These are phyloP conservation scores for Chlamydomonas sp. DNA, from an alignment of 139 green algal genomes.

Conservation along the genomic window DNA sequence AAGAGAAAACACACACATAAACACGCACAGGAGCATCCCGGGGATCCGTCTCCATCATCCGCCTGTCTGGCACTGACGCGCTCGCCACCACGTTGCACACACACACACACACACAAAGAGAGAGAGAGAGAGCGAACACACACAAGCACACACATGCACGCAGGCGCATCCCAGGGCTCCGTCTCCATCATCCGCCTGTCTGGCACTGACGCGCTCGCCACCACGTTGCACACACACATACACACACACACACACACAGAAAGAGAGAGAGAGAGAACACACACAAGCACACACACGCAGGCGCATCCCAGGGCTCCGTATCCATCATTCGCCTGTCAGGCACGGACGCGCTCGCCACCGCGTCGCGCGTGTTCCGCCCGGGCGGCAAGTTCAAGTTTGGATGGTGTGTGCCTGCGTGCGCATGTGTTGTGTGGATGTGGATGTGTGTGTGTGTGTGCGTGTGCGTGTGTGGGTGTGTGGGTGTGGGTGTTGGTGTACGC, in stretches of 20 bases:
- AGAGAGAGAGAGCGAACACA: background rate
- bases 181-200: background rate
- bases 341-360: conserved; percentile 42
- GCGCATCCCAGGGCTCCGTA: conserved; percentile 57
- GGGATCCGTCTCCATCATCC: too few relatives aligned
- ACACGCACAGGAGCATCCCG: background rate
- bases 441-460: too few relatives aligned
- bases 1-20: background rate
- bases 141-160: background rate
- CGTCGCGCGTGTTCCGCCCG: conserved; percentile 44
- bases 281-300: conserved; percentile 13
- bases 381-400: conserved; percentile 20
- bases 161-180: background rate
- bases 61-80: background rate
- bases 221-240: conserved; percentile 2
- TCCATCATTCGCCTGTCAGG: conserved; percentile 85
- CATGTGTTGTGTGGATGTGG: too few relatives aligned
- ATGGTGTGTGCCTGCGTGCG: too few relatives aligned
- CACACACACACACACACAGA: background rate
- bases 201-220: background rate
- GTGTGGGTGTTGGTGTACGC: too few relatives aligned
- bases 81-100: background rate
- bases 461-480: too few relatives aligned
- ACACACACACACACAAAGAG: background rate
- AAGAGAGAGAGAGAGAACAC: background rate